phyloP scores from a whole-genome alignment of 768 basidiomycete species.

The Lentinula sp. region DNA sequence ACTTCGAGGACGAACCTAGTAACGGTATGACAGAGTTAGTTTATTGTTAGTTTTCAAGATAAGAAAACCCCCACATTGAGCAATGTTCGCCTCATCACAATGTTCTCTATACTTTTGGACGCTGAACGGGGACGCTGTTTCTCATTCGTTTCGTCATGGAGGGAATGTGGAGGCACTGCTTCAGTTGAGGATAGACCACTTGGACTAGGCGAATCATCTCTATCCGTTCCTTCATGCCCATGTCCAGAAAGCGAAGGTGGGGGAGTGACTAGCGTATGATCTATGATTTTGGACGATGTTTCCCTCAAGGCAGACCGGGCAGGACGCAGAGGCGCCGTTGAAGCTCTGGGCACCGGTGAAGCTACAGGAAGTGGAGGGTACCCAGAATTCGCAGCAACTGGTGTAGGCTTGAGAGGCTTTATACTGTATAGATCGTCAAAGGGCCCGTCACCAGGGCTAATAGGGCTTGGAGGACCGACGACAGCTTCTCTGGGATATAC shows the following conservation, averaged over 20 bases:
- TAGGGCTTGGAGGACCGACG: not conserved
- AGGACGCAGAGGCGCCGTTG: constrained; percentile 19
- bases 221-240: constrained; percentile 4
- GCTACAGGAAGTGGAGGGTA: not conserved
- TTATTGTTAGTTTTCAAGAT: not conserved
- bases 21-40: not conserved
- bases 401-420: not conserved
- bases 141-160: not conserved
- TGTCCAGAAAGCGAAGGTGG: constrained; percentile 34
- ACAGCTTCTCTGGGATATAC: not conserved
- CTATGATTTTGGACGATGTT: constrained; percentile 5
- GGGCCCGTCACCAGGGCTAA: not conserved
- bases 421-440: not conserved
- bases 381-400: not conserved
- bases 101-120: constrained; percentile 7
- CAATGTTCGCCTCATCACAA: constrained; percentile 14
- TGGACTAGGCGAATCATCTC: constrained; percentile 1
- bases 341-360: not conserved
- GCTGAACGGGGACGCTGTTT: constrained; percentile 1
- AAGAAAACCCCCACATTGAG: constrained; percentile 9
- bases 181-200: not conserved
- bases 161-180: not conserved
- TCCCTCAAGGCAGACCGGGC: constrained; percentile 17
- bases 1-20: constrained; percentile 11
- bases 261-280: constrained; percentile 31